These are phyloP conservation scores for Colletotrichum lini DNA, from an alignment of 2,329 filamentous ascomycete genomes.

Conservation along the genomic window DNA sequence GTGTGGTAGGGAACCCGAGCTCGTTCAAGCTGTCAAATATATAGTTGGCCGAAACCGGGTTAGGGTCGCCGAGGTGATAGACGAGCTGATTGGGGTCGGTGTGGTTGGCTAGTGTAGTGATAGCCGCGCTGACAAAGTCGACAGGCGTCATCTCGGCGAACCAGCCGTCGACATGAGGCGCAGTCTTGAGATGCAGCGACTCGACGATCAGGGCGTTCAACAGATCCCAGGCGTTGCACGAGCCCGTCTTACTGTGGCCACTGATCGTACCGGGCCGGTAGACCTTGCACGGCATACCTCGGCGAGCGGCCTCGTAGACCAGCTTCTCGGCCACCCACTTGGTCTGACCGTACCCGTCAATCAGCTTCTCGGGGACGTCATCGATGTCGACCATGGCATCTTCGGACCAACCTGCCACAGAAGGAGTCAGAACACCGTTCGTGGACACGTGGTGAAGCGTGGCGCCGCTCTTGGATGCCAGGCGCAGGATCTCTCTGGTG, in stretches of 20 bases:
- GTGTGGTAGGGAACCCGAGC: slow-evolving; percentile 79
- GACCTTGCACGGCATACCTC: slow-evolving; percentile 79
- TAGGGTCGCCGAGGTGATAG: slow-evolving; percentile 82
- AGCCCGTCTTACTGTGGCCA: slow-evolving; percentile 81
- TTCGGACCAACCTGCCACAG: slow-evolving; percentile 79
- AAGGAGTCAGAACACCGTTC: slow-evolving; percentile 83
- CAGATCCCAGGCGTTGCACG: slow-evolving; percentile 84
- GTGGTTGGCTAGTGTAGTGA: slow-evolving; percentile 78
- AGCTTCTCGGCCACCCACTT: slow-evolving; percentile 88
- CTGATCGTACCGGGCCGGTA: slow-evolving; percentile 84
- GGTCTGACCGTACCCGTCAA: slow-evolving; percentile 83
- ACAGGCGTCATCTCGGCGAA: slow-evolving; percentile 88
- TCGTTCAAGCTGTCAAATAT: slow-evolving; percentile 76
- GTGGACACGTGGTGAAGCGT: slow-evolving; percentile 86
- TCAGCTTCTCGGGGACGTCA: slow-evolving; percentile 77
- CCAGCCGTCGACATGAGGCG: slow-evolving; percentile 81
- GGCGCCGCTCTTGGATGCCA: slow-evolving; percentile 76
- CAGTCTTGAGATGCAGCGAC: slow-evolving; percentile 79
- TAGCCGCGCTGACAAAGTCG: slow-evolving; percentile 83
- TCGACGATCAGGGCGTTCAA: slow-evolving; percentile 83
- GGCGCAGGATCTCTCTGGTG: slow-evolving; percentile 80
- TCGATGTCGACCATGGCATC: slow-evolving; percentile 76
- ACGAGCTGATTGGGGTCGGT: slow-evolving; percentile 73
- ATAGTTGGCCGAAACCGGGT: slow-evolving; percentile 74
- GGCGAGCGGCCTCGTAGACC: slow-evolving; percentile 76